These are phyloP conservation scores for Durotheca rogersii DNA, from an alignment of 495 filamentous ascomycete species.

Conservation along the genomic window DNA sequence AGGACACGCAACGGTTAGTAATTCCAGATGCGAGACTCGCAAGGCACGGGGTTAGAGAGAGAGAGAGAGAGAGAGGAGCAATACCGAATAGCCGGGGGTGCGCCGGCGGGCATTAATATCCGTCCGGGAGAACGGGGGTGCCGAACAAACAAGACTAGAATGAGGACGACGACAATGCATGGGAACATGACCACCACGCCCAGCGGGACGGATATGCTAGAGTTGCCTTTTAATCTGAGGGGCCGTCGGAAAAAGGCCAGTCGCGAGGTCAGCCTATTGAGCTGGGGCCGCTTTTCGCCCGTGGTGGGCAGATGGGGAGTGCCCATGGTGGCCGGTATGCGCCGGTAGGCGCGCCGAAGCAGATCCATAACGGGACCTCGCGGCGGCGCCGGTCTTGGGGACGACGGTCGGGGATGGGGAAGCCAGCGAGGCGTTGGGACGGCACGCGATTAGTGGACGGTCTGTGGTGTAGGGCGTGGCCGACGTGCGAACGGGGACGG, in stretches of 20 bases:
- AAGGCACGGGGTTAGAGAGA: background rate
- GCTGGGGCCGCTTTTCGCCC: slow-evolving; percentile 48
- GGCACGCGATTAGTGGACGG: background rate
- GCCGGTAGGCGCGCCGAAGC: slow-evolving; percentile 54
- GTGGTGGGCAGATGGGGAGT: slow-evolving; percentile 44
- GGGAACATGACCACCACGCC: slow-evolving; percentile 93
- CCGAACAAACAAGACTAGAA: slow-evolving; percentile 84
- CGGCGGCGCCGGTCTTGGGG: slow-evolving; percentile 14
- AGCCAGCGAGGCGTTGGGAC: background rate
- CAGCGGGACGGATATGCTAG: slow-evolving; percentile 88
- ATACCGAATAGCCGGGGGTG: slow-evolving; percentile 90
- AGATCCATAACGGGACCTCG: slow-evolving; percentile 50
- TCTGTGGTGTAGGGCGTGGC: slow-evolving; percentile 1
- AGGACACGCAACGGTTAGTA: background rate
- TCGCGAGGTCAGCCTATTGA: slow-evolving; percentile 41
- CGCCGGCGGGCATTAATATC: slow-evolving; percentile 84
- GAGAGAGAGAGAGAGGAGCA: background rate
- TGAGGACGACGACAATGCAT: slow-evolving; percentile 84
- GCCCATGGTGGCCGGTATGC: slow-evolving; percentile 43
- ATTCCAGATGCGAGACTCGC: background rate
- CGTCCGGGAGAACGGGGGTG: slow-evolving; percentile 81
- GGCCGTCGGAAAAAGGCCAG: slow-evolving; percentile 87
- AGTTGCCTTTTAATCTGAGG: slow-evolving; percentile 91
- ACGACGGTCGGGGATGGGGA: background rate
- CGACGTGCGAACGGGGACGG: slow-evolving; percentile 1